Evolutionary conservation across 768 basidiomycete genomes (phyloP).

Genomic region (Suillus americanus): DNA sequence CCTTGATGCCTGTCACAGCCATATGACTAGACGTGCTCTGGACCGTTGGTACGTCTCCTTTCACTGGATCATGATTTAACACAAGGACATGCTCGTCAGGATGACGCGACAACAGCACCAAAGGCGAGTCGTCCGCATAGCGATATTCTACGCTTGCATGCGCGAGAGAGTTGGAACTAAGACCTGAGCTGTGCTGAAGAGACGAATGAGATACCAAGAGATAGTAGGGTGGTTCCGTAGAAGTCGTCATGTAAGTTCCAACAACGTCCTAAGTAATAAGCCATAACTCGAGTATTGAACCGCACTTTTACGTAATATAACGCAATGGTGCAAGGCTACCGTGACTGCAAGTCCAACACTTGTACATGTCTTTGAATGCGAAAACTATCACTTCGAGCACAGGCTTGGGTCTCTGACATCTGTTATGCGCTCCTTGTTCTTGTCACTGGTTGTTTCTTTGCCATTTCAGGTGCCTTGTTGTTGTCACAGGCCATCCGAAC

Average conservation of each 20-base stretch:
- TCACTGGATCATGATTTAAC: slow-evolving; percentile 62
- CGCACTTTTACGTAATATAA: slow-evolving; percentile 5
- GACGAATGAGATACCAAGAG: slow-evolving; percentile 64
- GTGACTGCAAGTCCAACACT: not conserved
- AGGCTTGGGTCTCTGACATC: slow-evolving; percentile 51
- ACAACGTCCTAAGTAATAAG: not conserved
- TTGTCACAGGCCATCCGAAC: slow-evolving; percentile 74
- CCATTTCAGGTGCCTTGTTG: slow-evolving; percentile 63
- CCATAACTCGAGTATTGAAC: not conserved
- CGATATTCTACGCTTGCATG: slow-evolving; percentile 82
- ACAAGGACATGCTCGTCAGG: slow-evolving; percentile 72
- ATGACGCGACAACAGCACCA: slow-evolving; percentile 58
- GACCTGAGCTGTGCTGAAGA: slow-evolving; percentile 36
- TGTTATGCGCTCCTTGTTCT: slow-evolving; percentile 55
- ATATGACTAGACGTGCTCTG: slow-evolving; percentile 50
- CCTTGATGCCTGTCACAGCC: slow-evolving; percentile 56
- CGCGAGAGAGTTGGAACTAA: slow-evolving; percentile 37
- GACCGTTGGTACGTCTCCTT: slow-evolving; percentile 40
- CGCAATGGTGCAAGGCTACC: not conserved
- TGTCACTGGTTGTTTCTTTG: slow-evolving; percentile 49
- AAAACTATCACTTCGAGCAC: slow-evolving; percentile 36
- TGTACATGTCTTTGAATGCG: slow-evolving; percentile 16
- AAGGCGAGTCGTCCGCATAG: slow-evolving; percentile 75
- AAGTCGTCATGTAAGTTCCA: slow-evolving; percentile 14
- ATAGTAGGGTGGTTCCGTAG: slow-evolving; percentile 56